Conservation (phyloP, 257 asterid genomes). For the Petunia secreta region DNA sequence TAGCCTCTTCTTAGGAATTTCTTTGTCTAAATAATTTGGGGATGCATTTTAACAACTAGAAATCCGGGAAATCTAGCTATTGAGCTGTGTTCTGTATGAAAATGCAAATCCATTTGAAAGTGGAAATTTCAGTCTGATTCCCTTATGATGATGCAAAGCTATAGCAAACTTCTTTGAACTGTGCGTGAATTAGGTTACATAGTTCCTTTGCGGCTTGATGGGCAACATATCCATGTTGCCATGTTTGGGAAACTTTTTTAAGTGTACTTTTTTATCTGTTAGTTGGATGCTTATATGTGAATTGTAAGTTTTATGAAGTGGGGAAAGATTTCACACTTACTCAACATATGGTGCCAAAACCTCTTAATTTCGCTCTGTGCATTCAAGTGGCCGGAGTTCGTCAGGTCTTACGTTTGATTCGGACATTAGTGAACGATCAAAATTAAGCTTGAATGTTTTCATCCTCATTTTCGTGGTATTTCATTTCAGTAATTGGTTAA, state of each 20-base stretch:
- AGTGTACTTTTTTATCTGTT: background rate
- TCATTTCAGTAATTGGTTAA: background rate
- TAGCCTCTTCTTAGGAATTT: background rate
- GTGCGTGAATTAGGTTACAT: background rate
- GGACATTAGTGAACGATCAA: background rate
- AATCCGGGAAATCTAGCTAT: background rate
- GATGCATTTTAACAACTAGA: background rate
- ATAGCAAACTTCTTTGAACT: background rate
- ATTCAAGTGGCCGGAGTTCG: background rate
- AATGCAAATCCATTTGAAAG: background rate
- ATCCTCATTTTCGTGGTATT: background rate
- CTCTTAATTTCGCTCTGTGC: background rate
- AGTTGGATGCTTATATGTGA: background rate
- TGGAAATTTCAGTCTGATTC: background rate
- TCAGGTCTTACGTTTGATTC: background rate
- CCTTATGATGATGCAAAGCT: conserved; percentile 17
- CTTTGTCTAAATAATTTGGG: background rate
- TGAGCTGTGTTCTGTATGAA: background rate
- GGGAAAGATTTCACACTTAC: background rate
- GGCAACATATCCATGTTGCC: conserved; percentile 17
- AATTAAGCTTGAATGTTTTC: background rate
- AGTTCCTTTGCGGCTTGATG: background rate
- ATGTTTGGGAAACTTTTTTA: background rate
- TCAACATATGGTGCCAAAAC: background rate
- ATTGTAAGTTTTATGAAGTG: background rate